Evolutionary conservation across 768 basidiomycete genomes (phyloP).

Genomic region (Mycena floridula): DNA sequence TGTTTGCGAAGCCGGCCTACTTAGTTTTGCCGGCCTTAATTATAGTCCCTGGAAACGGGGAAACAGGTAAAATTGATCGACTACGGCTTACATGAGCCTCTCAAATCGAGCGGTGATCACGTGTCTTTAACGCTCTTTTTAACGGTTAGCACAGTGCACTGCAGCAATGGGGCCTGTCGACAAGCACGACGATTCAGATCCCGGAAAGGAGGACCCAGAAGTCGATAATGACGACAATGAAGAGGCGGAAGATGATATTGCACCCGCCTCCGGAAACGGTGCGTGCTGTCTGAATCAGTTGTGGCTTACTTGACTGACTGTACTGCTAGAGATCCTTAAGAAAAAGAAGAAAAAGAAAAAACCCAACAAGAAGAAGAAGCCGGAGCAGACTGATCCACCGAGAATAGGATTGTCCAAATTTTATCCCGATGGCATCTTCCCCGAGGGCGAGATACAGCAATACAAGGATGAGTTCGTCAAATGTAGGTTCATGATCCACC

Average conservation of each 20-base stretch:
- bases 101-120: too few relatives aligned
- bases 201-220: conserved; percentile 7
- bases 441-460: conserved; percentile 85
- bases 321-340: conserved; percentile 25
- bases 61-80: too few relatives aligned
- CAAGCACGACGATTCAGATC: conserved; percentile 1
- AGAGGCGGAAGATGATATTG: conserved; percentile 6
- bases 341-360: conserved; percentile 95
- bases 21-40: too few relatives aligned
- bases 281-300: neutral
- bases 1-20: too few relatives aligned
- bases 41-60: too few relatives aligned
- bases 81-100: too few relatives aligned
- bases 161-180: conserved; percentile 7
- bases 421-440: conserved; percentile 81
- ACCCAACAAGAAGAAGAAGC: conserved; percentile 70
- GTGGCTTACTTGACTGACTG: neutral
- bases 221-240: conserved; percentile 13
- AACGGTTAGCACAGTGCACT: conserved; percentile 2
- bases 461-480: conserved; percentile 85
- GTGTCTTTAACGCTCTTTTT: too few relatives aligned
- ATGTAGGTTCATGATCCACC: neutral
- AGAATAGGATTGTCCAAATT: conserved; percentile 84
- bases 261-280: conserved; percentile 1
- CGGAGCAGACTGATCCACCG: conserved; percentile 87